phyloP scores from a whole-genome alignment of 768 basidiomycete species.

The Xerocomellus chrysenteron region DNA sequence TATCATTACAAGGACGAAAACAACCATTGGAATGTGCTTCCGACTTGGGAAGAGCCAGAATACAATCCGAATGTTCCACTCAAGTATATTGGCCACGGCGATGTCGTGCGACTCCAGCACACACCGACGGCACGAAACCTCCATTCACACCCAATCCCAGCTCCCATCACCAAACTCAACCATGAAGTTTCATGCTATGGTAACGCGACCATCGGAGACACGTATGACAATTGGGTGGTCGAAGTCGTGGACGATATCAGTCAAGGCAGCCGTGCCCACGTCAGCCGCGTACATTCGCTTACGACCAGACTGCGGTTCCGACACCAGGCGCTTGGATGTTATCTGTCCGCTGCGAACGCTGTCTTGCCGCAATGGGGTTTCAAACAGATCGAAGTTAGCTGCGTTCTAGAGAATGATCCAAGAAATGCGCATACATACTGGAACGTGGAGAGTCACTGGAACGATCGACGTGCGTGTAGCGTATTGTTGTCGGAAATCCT shows the following conservation, averaged over 20 bases:
- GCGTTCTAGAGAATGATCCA: conserved; percentile 83
- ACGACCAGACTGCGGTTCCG: conserved; percentile 87
- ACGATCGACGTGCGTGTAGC: conserved; percentile 75
- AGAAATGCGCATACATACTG: conserved; percentile 87
- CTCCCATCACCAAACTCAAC: conserved; percentile 86
- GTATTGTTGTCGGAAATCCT: background rate
- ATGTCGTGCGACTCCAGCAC: conserved; percentile 81
- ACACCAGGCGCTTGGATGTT: conserved; percentile 79
- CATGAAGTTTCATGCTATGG: conserved; percentile 95
- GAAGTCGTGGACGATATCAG: conserved; percentile 92
- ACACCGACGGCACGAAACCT: conserved; percentile 82
- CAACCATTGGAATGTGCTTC: conserved; percentile 85
- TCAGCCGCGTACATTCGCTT: conserved; percentile 78
- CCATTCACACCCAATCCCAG: conserved; percentile 86
- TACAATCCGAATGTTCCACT: conserved; percentile 67
- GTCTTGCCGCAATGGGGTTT: conserved; percentile 97
- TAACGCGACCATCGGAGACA: conserved; percentile 83
- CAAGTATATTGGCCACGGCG: conserved; percentile 70
- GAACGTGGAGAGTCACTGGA: conserved; percentile 99
- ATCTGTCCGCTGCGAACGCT: conserved; percentile 84
- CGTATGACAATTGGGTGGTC: conserved; percentile 87
- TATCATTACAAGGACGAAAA: conserved; percentile 99
- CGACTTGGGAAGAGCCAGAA: conserved; percentile 72
- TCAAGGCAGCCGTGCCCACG: conserved; percentile 53
- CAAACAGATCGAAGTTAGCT: conserved; percentile 97